Base-by-base conservation (phyloP, 805 yeast species). In the Lachancea sp. region DNA sequence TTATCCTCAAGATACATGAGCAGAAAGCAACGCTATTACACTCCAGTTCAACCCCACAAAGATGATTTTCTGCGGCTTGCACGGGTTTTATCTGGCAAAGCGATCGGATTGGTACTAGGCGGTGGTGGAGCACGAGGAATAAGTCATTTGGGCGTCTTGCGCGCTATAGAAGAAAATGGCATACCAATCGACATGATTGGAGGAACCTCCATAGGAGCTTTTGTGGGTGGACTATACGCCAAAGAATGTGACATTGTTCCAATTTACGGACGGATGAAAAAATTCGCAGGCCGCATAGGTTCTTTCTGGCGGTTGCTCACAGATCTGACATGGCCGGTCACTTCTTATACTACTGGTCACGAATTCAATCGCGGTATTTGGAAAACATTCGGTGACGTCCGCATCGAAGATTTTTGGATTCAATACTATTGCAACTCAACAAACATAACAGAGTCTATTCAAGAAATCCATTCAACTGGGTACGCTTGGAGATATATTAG, bases 121-220 rank as follows among this genome's bases (percentile, higher is more conserved):
- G 99, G 99, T 12, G 99, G 99, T 34, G 99, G 99, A 36, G 96
- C 98, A 0, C 73, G 98, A 54, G 99, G 99, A 1, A 73, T 91
- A 12, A 78, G 96, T 12, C 99, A 91, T 61, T 72, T 91, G 34
- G 99, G 99, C 3, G 82, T 93, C 2, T 77, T 91, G n/a, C 78
- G 80, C 41, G 96, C 97, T 0, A 67, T 91, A 9, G 98, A 91
- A 61, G 95, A 86, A 51, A 79, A 81, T 45, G 97, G 97, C 0
- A 85, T 91, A 12, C 99, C 99, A 0, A 81, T 93, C 31, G 99
- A 91, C 65, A 70, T 90, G 49, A 78, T 91, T 41, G 99, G 99
- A 1, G 99, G 99, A 2, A 91, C 99, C 0, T 90, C 97, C 0
- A 91, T 91, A 43, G 99, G 99, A 0, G 79, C 98, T 0, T 88